Evolutionary conservation across 805 yeast species (phyloP), one percentile per base, ranked within the genome.

Genomic region (Ogataea corticis): DNA sequence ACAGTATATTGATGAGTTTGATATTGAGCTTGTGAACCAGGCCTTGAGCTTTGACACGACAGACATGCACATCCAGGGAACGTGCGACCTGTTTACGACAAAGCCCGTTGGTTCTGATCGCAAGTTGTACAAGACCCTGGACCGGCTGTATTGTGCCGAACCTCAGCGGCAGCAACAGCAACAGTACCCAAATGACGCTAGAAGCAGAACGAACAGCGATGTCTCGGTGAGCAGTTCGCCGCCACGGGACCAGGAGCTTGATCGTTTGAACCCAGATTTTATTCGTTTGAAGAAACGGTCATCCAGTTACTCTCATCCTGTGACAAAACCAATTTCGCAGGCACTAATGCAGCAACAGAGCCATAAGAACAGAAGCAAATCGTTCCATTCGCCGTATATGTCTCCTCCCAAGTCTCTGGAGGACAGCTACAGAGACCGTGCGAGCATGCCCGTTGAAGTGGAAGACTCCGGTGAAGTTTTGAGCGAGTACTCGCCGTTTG

Each of bases 21-120:
- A 91, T 58, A 82, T 94, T n/a, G 97, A 90, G 65, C 76, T 85
- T 55, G 85, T 94, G 31, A 90, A 90, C 61, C 95, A 90, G 59
- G 86, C 88, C 44, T 78, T 94, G 45, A 82, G 83, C 53, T 89
- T 88, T 54, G 87, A 83, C 52, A 82, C 90, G 3, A 73, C 79
- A 1, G 95, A 86, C 55, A 80, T 86, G 58, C 83, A 77, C 55
- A 81, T 94, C 32, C 78, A 79, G 45, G 98, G 97, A 11, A 90
- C 96, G 19, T 84, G 96, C 62, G 99, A 94, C 61, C 75, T 94
- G 39, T 94, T 89, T 61, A 87, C 98, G 1, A 94, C 99, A 2
- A 94, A 92, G 59, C 90, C 97, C 1, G 88, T 91, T 18, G 88
- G 94, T 1, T 77, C 92, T 1, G 99, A 94, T 66, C 77, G 90